Percentiles rank a stretch among this genome's conserved stretches.
These are phyloP conservation scores for Colletotrichum musicola DNA, from an alignment of 2,329 filamentous ascomycete genomes.

Conservation along the genomic window DNA sequence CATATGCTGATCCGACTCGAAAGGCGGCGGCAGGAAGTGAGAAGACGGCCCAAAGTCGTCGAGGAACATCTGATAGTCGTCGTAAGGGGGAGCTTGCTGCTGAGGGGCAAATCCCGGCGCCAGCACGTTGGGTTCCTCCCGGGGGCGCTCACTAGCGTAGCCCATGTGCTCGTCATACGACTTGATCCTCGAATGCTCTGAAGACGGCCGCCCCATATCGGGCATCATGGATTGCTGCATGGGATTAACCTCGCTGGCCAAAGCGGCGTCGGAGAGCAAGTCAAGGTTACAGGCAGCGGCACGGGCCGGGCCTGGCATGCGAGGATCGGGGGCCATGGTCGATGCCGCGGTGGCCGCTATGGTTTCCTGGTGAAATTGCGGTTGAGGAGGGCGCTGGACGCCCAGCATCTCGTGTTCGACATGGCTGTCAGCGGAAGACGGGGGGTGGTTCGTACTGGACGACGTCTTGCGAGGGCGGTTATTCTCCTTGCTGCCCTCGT, in stretches of 20 bases:
- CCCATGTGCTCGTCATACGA: constrained; percentile 62
- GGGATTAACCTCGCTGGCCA: constrained; percentile 67
- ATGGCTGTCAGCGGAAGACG: constrained; percentile 62
- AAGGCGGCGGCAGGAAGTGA: constrained; percentile 67
- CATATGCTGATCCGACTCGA: constrained; percentile 67
- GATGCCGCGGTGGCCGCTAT: constrained; percentile 53
- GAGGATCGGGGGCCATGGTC: constrained; percentile 60
- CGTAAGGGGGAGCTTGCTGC: constrained; percentile 57
- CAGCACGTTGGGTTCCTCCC: constrained; percentile 60
- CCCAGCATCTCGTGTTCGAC: constrained; percentile 61
- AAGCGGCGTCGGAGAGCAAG: constrained; percentile 70
- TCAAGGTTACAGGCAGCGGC: constrained; percentile 68
- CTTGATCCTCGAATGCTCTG: constrained; percentile 60
- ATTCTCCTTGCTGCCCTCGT: constrained; percentile 69
- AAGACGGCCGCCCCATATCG: constrained; percentile 56
- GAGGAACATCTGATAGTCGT: constrained; percentile 71
- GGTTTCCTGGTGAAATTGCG: constrained; percentile 56
- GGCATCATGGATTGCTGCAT: constrained; percentile 62
- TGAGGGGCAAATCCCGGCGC: constrained; percentile 55
- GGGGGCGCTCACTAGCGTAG: constrained; percentile 60
- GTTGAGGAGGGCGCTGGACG: constrained; percentile 52
- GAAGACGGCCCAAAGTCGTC: constrained; percentile 68
- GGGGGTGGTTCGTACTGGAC: constrained; percentile 55
- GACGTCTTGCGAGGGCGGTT: constrained; percentile 63
- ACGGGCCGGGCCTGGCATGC: constrained; percentile 53